phyloP scores from a whole-genome alignment of 148 eudicot species.

The Cornus florida region DNA sequence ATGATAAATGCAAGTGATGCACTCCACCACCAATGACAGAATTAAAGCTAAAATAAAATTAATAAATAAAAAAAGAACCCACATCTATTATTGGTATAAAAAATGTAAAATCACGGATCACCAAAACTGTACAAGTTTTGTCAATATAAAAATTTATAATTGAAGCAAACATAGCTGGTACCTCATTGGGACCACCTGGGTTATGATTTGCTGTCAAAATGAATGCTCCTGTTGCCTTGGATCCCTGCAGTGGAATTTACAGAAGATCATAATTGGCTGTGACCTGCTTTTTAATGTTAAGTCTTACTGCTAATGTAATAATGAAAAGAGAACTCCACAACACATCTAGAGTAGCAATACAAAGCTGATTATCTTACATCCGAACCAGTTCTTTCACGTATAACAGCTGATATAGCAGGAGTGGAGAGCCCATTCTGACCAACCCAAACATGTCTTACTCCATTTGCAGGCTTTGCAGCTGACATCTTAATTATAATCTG shows the following conservation, averaged over 20 bases:
- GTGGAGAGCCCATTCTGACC: constrained; percentile 93
- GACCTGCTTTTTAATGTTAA: not conserved
- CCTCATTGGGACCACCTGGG: constrained; percentile 98
- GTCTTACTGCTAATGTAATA: not conserved
- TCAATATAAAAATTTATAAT: not conserved
- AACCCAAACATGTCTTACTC: constrained; percentile 93
- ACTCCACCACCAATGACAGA: not conserved
- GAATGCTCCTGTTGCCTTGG: constrained; percentile 84
- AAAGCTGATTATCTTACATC: constrained; percentile 59
- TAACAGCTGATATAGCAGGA: constrained; percentile 96
- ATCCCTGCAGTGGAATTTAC: constrained; percentile 41
- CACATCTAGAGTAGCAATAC: not conserved
- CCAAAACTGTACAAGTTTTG: not conserved
- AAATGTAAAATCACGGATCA: not conserved
- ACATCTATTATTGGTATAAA: too few relatives aligned
- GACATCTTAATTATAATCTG: constrained; percentile 96
- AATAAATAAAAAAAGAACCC: not conserved
- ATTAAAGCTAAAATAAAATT: not conserved
- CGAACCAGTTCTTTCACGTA: constrained; percentile 88
- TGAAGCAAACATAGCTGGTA: constrained; percentile 12
- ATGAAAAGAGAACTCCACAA: constrained; percentile 4
- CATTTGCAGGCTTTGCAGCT: constrained; percentile 98
- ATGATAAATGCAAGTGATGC: not conserved
- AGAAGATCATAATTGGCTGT: not conserved
- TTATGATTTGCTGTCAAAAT: constrained; percentile 97